These are phyloP conservation scores for Hansenula lynferdii DNA, from an alignment of 1,139 yeast species.

Conservation along the genomic window DNA sequence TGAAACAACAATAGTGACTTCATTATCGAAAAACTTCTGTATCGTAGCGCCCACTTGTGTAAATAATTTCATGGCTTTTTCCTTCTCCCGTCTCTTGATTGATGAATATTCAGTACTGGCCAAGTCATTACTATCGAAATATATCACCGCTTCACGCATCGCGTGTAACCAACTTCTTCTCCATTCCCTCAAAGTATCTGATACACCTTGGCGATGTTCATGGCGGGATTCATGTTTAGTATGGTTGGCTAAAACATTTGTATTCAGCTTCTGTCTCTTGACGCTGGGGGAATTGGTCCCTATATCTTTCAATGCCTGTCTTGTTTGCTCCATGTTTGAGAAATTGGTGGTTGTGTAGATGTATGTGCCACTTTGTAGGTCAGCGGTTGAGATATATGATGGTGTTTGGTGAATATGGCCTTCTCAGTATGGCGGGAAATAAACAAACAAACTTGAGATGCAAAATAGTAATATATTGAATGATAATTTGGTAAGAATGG, in stretches of 20 bases:
- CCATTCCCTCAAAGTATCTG: constrained; percentile 43
- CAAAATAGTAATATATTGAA: too few relatives aligned
- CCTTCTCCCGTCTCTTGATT: constrained; percentile 41
- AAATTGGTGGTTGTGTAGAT: neutral
- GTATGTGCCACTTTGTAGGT: too few relatives aligned
- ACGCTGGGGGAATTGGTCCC: constrained; percentile 22
- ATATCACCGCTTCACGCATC: constrained; percentile 69
- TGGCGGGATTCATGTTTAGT: neutral
- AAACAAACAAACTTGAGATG: too few relatives aligned
- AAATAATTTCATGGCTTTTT: constrained; percentile 49
- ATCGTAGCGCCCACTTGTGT: constrained; percentile 58
- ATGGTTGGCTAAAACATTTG: neutral
- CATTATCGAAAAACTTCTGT: constrained; percentile 70
- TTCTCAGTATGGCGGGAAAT: too few relatives aligned
- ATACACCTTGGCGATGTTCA: neutral
- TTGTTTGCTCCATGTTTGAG: constrained; percentile 8
- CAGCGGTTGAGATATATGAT: neutral
- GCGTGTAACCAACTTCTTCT: constrained; percentile 37
- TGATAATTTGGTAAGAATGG: too few relatives aligned
- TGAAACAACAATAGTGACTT: constrained; percentile 82
- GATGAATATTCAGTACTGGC: constrained; percentile 30
- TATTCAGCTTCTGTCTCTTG: constrained; percentile 17
- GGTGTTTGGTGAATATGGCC: neutral
- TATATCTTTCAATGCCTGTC: constrained; percentile 19
- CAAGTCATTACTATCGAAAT: constrained; percentile 71